Evolutionary conservation across 768 basidiomycete genomes (phyloP).

Genomic region (Naganishia kalamii): DNA sequence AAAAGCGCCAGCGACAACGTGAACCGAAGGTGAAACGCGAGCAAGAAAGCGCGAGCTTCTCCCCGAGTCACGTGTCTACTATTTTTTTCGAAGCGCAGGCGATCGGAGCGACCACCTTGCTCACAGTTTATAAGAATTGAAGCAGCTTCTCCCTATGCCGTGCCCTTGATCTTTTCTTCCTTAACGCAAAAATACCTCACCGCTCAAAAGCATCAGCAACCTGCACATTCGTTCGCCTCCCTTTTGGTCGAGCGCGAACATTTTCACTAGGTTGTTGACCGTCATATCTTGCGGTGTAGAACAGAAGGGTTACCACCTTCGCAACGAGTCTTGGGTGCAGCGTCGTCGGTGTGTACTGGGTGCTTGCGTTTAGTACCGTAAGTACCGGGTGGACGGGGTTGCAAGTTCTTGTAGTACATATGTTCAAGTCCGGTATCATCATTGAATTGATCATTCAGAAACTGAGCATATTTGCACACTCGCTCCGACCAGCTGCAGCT

Average conservation of each 20-base stretch:
- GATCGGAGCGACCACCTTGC: not conserved
- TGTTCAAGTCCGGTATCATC: not conserved
- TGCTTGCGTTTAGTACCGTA: constrained; percentile 15
- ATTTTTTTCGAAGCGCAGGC: constrained; percentile 3
- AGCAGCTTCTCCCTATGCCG: not conserved
- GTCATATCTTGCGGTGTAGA: constrained; percentile 17
- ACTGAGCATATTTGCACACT: too few species aligned
- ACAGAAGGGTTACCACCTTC: constrained; percentile 1
- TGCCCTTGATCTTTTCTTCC: not conserved
- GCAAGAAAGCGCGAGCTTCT: not conserved
- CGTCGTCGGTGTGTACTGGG: constrained; percentile 19
- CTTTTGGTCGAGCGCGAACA: constrained; percentile 17
- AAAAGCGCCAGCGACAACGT: not conserved
- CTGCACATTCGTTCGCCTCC: constrained; percentile 15
- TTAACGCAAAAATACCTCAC: constrained; percentile 20
- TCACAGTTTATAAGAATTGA: not conserved
- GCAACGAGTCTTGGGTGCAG: constrained; percentile 25
- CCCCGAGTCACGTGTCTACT: not conserved
- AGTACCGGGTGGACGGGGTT: constrained; percentile 19
- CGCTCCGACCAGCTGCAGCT: too few species aligned
- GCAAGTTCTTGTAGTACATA: constrained; percentile 25
- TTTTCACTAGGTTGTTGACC: constrained; percentile 21
- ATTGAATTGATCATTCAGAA: not conserved
- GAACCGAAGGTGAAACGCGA: not conserved
- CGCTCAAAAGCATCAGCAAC: constrained; percentile 21